These are phyloP conservation scores for Pterula multifida DNA, from an alignment of 1,284 basidiomycete species.

Conservation along the genomic window DNA sequence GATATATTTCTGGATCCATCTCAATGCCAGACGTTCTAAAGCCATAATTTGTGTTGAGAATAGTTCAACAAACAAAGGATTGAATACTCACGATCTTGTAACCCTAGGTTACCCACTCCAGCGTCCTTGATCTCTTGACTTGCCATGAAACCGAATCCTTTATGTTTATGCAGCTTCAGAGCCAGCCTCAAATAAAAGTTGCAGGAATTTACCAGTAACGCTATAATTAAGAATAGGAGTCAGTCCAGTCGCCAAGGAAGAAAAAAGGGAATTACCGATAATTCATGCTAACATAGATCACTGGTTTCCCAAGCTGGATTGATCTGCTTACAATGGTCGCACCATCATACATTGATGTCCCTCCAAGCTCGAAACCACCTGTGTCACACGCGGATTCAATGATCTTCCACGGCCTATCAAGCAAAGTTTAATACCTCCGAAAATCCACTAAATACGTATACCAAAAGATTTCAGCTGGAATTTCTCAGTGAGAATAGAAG, in stretches of 20 bases:
- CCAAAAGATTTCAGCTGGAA: neutral
- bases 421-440: slow-evolving; percentile 26
- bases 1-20: slow-evolving; percentile 61
- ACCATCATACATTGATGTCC: slow-evolving; percentile 28
- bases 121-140: slow-evolving; percentile 29
- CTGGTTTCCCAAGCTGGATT: slow-evolving; percentile 29
- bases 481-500: neutral
- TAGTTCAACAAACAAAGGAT: neutral
- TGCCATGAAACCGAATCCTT: slow-evolving; percentile 27
- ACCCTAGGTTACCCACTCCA: slow-evolving; percentile 34
- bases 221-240: neutral
- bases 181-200: neutral
- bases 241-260: neutral
- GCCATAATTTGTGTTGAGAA: slow-evolving; percentile 1
- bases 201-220: neutral
- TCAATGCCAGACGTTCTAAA: slow-evolving; percentile 39
- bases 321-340: slow-evolving; percentile 33
- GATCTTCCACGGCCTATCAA: neutral
- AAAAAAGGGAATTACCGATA: slow-evolving; percentile 24
- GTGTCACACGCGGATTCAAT: slow-evolving; percentile 1
- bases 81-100: slow-evolving; percentile 24
- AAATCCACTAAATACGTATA: slow-evolving; percentile 39
- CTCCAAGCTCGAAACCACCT: slow-evolving; percentile 34
- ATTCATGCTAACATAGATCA: slow-evolving; percentile 46
- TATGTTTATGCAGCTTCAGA: neutral